Percentiles rank a stretch among this genome's conserved stretches.
phyloP scores from a whole-genome alignment of 352 stramenopile genomes.

The Phytopythium cucurbitacearum region DNA sequence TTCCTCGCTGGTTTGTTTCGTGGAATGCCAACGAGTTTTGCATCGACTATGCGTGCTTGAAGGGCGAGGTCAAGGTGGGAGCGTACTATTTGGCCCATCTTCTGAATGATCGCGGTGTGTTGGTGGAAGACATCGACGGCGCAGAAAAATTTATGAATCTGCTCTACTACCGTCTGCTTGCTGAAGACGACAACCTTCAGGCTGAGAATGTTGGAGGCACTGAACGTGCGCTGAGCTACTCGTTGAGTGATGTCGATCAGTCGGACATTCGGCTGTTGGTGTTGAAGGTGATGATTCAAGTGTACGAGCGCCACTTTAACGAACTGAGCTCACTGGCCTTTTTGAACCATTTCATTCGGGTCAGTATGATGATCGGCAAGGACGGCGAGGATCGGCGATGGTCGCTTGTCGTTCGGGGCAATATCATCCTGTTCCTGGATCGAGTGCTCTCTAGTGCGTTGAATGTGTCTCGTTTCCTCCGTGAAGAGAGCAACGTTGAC shows the following conservation, averaged over 20 bases:
- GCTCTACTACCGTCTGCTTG: slow-evolving; percentile 81
- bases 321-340: slow-evolving; percentile 77
- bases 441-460: slow-evolving; percentile 74
- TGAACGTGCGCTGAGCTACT: slow-evolving; percentile 19
- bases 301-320: slow-evolving; percentile 79
- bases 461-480: slow-evolving; percentile 74
- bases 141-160: slow-evolving; percentile 81
- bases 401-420: slow-evolving; percentile 74
- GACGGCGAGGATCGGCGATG: slow-evolving; percentile 41
- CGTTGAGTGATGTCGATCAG: slow-evolving; percentile 37
- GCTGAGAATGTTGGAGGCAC: slow-evolving; percentile 5
- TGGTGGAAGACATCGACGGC: slow-evolving; percentile 76
- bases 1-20: slow-evolving; percentile 78
- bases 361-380: slow-evolving; percentile 69
- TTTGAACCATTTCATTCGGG: slow-evolving; percentile 76
- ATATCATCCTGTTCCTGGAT: slow-evolving; percentile 82
- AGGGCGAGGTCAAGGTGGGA: slow-evolving; percentile 75
- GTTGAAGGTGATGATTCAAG: slow-evolving; percentile 85
- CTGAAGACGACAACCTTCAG: slow-evolving; percentile 42
- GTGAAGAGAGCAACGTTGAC: slow-evolving; percentile 65
- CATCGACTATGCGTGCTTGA: slow-evolving; percentile 71
- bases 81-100: slow-evolving; percentile 82
- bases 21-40: slow-evolving; percentile 88
- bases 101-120: slow-evolving; percentile 71
- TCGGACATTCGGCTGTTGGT: slow-evolving; percentile 79